These are phyloP conservation scores for Rhytidiadelphus loreus DNA, from an alignment of 225 moss, liverwort and hornwort species.

Conservation along the genomic window DNA sequence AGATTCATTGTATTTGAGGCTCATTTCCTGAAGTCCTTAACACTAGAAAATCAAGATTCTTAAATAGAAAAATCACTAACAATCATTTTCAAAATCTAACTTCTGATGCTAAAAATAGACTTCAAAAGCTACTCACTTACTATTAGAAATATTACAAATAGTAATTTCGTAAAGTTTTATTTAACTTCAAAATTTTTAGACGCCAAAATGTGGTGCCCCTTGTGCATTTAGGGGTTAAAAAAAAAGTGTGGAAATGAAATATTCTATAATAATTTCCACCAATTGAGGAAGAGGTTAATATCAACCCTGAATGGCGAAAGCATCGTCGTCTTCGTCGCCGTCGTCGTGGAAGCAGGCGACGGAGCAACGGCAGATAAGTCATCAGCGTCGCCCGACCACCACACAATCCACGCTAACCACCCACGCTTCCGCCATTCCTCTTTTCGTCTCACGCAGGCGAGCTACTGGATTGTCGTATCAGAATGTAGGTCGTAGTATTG, in stretches of 20 bases:
- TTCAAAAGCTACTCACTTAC: background rate
- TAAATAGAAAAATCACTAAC: background rate
- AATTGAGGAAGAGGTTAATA: background rate
- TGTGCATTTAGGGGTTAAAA: no score
- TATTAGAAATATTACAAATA: background rate
- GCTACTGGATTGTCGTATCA: background rate
- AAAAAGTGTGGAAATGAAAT: background rate
- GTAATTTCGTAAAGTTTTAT: rapidly evolving
- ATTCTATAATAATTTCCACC: background rate
- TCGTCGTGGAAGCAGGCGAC: background rate
- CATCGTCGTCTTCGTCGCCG: background rate
- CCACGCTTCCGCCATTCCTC: background rate
- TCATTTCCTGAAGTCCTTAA: no score
- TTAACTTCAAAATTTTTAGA: background rate
- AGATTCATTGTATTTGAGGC: background rate
- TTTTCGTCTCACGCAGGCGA: background rate
- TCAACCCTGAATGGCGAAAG: background rate
- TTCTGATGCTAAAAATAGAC: no score
- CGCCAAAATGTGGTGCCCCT: background rate
- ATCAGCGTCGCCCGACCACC: background rate
- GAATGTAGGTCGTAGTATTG: background rate
- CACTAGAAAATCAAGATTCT: background rate
- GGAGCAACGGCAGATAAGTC: conserved; percentile 1
- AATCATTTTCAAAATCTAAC: background rate
- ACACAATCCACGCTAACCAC: background rate